Evolutionary conservation across 2,329 filamentous ascomycete genomes (phyloP).

Genomic region (Ramichloridium luteum): DNA sequence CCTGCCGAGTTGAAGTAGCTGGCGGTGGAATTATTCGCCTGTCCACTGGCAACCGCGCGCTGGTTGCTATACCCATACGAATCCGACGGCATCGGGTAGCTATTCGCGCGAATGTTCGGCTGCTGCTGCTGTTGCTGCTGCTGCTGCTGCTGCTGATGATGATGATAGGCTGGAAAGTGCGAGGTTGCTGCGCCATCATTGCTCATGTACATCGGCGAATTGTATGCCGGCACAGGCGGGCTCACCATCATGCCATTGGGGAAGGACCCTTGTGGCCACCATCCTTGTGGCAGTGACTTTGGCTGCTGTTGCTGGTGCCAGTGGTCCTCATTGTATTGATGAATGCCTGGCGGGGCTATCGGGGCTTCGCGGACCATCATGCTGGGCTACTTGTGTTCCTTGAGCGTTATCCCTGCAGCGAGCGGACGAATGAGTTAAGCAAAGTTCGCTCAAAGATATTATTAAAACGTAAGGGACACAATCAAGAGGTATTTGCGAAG

Average conservation of each 20-base stretch:
- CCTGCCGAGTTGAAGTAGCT: background rate
- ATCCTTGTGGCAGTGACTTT: background rate
- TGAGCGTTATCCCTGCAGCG: no score
- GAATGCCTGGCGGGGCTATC: background rate
- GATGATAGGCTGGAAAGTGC: constrained; percentile 15
- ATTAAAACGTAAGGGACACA: no score
- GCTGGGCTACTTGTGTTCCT: no score
- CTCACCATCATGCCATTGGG: background rate
- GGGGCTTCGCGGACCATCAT: background rate
- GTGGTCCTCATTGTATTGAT: background rate
- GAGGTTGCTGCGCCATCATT: background rate
- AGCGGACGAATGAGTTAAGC: no score
- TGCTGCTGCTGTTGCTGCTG: constrained; percentile 27
- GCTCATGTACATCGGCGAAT: background rate
- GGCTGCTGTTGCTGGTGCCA: background rate
- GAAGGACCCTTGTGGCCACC: background rate
- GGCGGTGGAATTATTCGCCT: background rate
- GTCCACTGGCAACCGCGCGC: background rate
- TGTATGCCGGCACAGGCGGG: background rate
- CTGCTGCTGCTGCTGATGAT: constrained; percentile 17
- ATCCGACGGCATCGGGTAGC: background rate
- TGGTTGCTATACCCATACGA: background rate
- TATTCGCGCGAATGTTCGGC: background rate
- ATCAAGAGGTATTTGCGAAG: no score
- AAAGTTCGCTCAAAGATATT: no score